Evolutionary conservation across 2,329 filamentous ascomycete genomes (phyloP).

Genomic region (Pestalotiopsis sp.): DNA sequence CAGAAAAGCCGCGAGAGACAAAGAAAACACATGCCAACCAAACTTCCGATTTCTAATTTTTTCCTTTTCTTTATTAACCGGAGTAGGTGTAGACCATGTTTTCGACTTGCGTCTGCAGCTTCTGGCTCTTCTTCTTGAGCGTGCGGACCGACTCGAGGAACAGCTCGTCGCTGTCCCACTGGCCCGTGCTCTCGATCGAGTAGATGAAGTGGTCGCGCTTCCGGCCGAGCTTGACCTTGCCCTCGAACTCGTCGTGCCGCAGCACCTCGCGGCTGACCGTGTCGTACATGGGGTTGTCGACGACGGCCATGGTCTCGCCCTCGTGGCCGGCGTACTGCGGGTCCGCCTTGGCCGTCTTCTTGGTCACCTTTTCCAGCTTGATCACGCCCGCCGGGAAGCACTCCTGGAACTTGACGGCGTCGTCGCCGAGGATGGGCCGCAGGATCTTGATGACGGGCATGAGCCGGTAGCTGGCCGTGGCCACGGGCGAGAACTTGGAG

Average conservation of each 20-base stretch:
- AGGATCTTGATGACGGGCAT: conserved; percentile 86
- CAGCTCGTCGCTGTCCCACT: conserved; percentile 91
- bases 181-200: conserved; percentile 90
- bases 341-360: conserved; percentile 63
- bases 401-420: conserved; percentile 85
- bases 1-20: background rate
- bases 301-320: conserved; percentile 86
- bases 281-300: conserved; percentile 86
- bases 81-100: conserved; percentile 55
- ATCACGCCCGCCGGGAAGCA: conserved; percentile 94
- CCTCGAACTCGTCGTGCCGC: conserved; percentile 89
- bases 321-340: conserved; percentile 73
- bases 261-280: conserved; percentile 93
- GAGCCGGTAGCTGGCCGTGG: conserved; percentile 90
- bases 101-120: conserved; percentile 71
- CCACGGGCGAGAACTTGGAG: conserved; percentile 95
- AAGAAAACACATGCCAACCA: background rate
- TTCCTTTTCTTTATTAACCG: background rate
- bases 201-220: conserved; percentile 97
- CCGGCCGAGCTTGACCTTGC: conserved; percentile 91
- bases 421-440: conserved; percentile 79
- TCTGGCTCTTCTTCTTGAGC: conserved; percentile 81
- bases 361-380: conserved; percentile 71
- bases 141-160: conserved; percentile 88
- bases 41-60: background rate